Conservation (phyloP, 1,284 basidiomycete genomes). For the Tetrapyrgos nigripes region DNA sequence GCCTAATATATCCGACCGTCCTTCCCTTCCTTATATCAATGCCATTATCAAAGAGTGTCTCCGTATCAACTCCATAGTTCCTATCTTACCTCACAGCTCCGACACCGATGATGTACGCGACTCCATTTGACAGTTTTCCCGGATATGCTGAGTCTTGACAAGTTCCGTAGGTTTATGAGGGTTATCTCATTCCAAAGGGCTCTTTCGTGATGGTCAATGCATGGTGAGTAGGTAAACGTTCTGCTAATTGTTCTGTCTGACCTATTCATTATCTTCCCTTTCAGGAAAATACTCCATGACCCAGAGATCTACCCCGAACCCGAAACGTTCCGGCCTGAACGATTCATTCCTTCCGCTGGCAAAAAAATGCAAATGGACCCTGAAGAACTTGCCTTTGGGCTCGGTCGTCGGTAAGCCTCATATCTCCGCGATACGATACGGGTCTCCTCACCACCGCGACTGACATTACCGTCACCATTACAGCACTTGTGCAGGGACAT, state of each 20-base stretch:
- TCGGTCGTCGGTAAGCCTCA: conserved; percentile 9
- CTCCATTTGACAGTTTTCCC: neutral
- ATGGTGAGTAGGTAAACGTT: conserved; percentile 7
- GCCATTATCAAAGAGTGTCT: conserved; percentile 40
- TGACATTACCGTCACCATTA: neutral
- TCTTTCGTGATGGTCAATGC: conserved; percentile 19
- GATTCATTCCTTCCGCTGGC: conserved; percentile 18
- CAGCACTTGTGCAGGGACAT: neutral
- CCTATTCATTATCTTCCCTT: neutral
- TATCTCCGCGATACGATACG: too few relatives aligned
- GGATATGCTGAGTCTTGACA: conserved; percentile 3
- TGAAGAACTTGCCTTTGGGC: conserved; percentile 9
- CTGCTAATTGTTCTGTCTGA: conserved; percentile 10
- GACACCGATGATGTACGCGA: conserved; percentile 18
- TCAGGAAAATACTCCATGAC: conserved; percentile 23
- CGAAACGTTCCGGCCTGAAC: conserved; percentile 21
- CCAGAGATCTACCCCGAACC: conserved; percentile 21
- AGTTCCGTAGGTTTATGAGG: conserved; percentile 14
- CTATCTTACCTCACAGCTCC: conserved; percentile 18
- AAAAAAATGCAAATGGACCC: neutral
- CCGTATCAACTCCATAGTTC: conserved; percentile 39
- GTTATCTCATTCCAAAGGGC: conserved; percentile 24
- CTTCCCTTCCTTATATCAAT: conserved; percentile 35
- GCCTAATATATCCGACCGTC: conserved; percentile 33
- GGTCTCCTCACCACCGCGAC: too few relatives aligned